Base-by-base conservation (phyloP, 352 stramenopile species). In the Aphanomyces euteiches region DNA sequence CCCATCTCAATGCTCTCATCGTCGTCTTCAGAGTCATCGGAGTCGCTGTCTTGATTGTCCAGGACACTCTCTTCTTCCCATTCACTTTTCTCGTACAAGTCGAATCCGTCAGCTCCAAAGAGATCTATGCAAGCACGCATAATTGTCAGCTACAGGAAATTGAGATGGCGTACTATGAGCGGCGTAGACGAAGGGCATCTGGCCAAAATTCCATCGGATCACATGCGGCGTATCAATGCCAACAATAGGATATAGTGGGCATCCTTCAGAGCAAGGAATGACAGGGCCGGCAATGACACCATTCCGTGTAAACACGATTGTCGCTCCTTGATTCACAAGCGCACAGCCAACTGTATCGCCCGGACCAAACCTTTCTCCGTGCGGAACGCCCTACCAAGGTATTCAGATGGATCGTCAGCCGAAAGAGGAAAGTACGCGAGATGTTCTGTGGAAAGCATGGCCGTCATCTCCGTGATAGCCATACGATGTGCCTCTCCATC, bases 391-490 rank as follows among this genome's bases (percentile, higher is more conserved):
- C 83, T 93, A 56, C 28, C 28, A 28, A 28, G 28, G 28, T 28
- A 28, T 2, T 28, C 28, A 28, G 28, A 28, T 63, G 34, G 13
- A 34, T 43, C 19, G 19, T 13, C 34, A 63, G 7, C 2, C 56
- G 34, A 63, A 34, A 10, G 56, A 7, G 28, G 28, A 47, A 68
- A 58, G 34, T 64, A 90, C 85, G 45, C 75, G 59, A 40, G 41
- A 74, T 15, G 75, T 78, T 45, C 73, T 64, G 48, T 87, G 73
- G 64, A 90, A 94, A 10, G 80, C 81, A 60, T 79, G 64, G 3
- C 86, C 86, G 56, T 94, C 84, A 50, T 94, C 86, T 10, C 86
- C 82, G 39, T 94, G 86, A 56, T 92, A 94, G 7, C 86, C 86
- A 67, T 83, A 82, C 28, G 86, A 94, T 17, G 72, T 45, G 0